Base-by-base conservation (phyloP, 768 basidiomycete species). In the Lactifluus subvellereus region DNA sequence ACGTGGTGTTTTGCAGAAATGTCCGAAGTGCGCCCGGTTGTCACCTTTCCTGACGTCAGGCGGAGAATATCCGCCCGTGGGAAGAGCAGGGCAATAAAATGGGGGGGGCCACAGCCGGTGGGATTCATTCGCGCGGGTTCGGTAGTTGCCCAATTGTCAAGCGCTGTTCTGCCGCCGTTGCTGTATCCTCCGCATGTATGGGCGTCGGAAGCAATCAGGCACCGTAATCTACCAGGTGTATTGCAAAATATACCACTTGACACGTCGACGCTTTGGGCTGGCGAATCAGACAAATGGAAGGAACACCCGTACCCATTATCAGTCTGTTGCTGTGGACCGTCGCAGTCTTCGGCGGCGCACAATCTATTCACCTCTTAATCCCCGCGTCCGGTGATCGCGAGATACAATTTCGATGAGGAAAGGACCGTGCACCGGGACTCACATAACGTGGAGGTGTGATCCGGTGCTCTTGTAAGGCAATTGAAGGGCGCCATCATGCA, bases 311-410 rank as follows among this genome's bases (percentile, higher is more conserved):
- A 27, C 27, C 27, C 9, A 2, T 22, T 57, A 33, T 35, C 20
- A 20, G n/a, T 5, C 30, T 32, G 30, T 51, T 32, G 32, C 4
- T 32, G 20, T 33, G 51, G 14, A 18, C 40, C 8, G 14, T 32
- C 20, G 42, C 30, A 33, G 11, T 50, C 9, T n/a, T 27, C n/a
- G 16, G 48, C 35, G 20, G 11, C 20, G 38, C 35, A 9, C 51
- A n/a, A 22, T 11, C 13, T 27, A 6, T 43, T 6, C 45, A 6
- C 54, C 54, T n/a, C 16, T 20, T 8, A 45, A 58, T 30, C 50
- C n/a, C 47, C 32, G 16, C 8, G 27, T 59, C 62, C 57, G 57
- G 47, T 54, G 52, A 59, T 63, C 45, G 32, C 40, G 47, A 18
- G 48, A 42, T 16, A 0, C 22, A 37, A 45, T 47, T 48, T 33